These are phyloP conservation scores for Arthroderma sp. DNA, from an alignment of 2,329 filamentous ascomycete species.

Conservation along the genomic window DNA sequence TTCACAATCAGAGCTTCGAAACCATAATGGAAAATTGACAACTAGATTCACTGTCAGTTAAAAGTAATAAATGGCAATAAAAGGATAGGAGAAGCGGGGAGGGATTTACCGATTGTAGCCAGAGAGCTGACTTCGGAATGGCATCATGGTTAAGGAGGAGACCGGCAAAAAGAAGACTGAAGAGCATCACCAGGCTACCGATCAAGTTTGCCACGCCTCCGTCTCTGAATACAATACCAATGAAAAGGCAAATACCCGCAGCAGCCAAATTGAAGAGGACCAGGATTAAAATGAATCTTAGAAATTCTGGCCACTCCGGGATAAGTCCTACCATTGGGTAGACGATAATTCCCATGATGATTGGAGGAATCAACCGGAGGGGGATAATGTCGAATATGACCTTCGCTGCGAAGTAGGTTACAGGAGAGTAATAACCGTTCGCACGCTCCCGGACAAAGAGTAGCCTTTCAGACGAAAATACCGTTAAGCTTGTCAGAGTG, in stretches of 20 bases:
- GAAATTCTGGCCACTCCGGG: conserved; percentile 67
- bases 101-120: conserved; percentile 64
- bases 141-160: conserved; percentile 89
- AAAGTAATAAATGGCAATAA: not conserved
- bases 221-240: conserved; percentile 90
- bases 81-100: not conserved
- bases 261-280: conserved; percentile 94
- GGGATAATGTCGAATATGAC: conserved; percentile 97
- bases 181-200: conserved; percentile 91
- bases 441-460: conserved; percentile 87
- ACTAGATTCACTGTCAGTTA: conserved; percentile 28
- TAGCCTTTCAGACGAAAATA: conserved; percentile 81
- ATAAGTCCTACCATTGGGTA: conserved; percentile 97
- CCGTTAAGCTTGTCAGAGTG: conserved; percentile 81
- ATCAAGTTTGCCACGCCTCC: conserved; percentile 83
- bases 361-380: conserved; percentile 81
- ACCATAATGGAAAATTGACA: conserved; percentile 96
- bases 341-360: conserved; percentile 88
- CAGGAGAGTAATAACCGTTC: conserved; percentile 88
- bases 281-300: conserved; percentile 80
- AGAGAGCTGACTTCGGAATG: conserved; percentile 70
- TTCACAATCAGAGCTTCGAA: conserved; percentile 97
- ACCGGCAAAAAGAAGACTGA: conserved; percentile 87
- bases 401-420: conserved; percentile 90
- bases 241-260: conserved; percentile 84